Evolutionary conservation across 805 yeast species (phyloP), one percentile per base, ranked within the genome.

Genomic region (Sungouiella blattae): DNA sequence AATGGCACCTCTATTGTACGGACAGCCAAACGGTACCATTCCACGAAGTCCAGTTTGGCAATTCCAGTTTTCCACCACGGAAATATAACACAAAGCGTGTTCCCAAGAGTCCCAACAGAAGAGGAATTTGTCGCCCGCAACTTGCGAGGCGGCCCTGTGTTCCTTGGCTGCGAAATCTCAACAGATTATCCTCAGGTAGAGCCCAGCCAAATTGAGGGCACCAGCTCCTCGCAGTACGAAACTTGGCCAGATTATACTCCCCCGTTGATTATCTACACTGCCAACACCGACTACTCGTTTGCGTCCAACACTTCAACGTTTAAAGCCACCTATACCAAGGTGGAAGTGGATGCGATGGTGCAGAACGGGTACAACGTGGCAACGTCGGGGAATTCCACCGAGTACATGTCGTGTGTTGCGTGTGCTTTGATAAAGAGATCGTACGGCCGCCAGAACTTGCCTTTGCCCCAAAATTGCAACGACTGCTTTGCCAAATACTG

Each of bases 281-380:
- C 76, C 3, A 80, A 79, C 46, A 46, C 60, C 2, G 42, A 64
- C 16, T 60, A 64, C 33, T 52, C 71, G 0, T 73, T 54, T 40
- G 40, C 53, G 0, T 68, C 83, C 3, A 80, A 79, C 49, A 69
- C 73, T 0, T 78, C 84, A 1, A 79, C 85, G 0, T 79, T 80
- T 53, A 73, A 76, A 43, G 53, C 76, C 32, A 67, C 71, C 15
- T 80, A 77, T 50, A 64, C 62, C 2, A 49, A 55, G 9, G 50
- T 48, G 0, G 83, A 79, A 48, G 59, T 64, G 4, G 37, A 45
- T 2, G 53, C 57, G 3, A 70, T 78, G 75, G 50, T 78, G 18
- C 50, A 58, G 26, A 78, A 77, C 44, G 83, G 83, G 0, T 71
- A 62, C 44, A 64, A 67, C 30, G 52, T 80, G 17, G 80, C 76